Evolutionary conservation across 257 asterid genomes (phyloP).

Genomic region (Primulina huaijiensis): DNA sequence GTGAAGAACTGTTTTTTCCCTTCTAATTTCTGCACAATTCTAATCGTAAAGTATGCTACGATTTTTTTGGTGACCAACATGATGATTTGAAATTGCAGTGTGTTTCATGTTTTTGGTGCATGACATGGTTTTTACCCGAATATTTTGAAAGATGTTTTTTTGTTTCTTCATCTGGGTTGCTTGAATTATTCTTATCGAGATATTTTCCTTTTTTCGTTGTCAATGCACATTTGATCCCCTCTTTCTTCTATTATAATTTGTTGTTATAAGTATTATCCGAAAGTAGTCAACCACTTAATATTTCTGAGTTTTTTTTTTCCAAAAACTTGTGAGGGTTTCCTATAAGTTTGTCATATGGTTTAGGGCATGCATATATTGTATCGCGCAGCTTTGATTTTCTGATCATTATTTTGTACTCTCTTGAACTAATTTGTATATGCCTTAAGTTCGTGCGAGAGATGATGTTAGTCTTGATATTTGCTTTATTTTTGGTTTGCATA

Average conservation of each 20-base stretch:
- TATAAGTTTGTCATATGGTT: constrained; percentile 6
- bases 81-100: constrained; percentile 21
- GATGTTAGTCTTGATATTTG: constrained; percentile 2
- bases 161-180: constrained; percentile 8
- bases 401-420: constrained; percentile 16
- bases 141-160: not conserved
- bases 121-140: constrained; percentile 12
- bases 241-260: not conserved
- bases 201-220: not conserved
- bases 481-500: constrained; percentile 5
- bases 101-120: constrained; percentile 21
- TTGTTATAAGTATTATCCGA: not conserved
- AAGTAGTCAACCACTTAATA: no score
- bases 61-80: constrained; percentile 18
- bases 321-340: constrained; percentile 7
- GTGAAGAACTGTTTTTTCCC: constrained; percentile 18
- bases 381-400: constrained; percentile 13
- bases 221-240: constrained; percentile 11
- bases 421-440: constrained; percentile 14
- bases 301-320: not conserved
- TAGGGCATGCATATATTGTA: constrained; percentile 16
- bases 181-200: not conserved
- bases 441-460: constrained; percentile 9
- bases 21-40: constrained; percentile 10
- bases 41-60: constrained; percentile 10